Evolutionary conservation across 169 alveolate species (phyloP).

Genomic region (Plasmodium malariae): DNA sequence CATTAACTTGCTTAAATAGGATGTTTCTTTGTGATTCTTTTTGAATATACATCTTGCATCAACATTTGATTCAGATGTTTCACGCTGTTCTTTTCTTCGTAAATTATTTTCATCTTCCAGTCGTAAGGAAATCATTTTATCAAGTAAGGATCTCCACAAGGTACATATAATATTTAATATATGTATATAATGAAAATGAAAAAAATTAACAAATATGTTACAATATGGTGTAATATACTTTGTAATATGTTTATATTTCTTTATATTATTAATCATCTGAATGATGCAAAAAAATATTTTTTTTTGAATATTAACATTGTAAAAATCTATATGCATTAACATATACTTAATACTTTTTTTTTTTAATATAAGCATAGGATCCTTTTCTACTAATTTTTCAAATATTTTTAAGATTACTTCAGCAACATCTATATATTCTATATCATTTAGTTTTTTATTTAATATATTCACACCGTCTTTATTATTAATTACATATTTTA

Average conservation of each 20-base stretch:
- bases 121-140: conserved; percentile 57
- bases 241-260: conserved; percentile 62
- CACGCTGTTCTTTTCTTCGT: conserved; percentile 5
- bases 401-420: conserved; percentile 72
- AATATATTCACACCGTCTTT: conserved; percentile 56
- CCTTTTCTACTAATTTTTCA: conserved; percentile 74
- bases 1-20: conserved; percentile 60
- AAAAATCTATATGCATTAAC: conserved; percentile 78
- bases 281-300: conserved; percentile 76
- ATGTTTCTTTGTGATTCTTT: conserved; percentile 7
- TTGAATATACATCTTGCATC: neutral
- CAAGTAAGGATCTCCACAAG: conserved; percentile 75
- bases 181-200: conserved; percentile 70
- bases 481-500: conserved; percentile 57
- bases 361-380: conserved; percentile 76
- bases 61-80: neutral
- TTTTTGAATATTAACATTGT: conserved; percentile 72
- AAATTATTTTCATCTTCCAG: conserved; percentile 54
- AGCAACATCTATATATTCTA: conserved; percentile 77
- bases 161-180: conserved; percentile 76
- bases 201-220: conserved; percentile 52
- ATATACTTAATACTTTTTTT: conserved; percentile 74
- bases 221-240: conserved; percentile 75
- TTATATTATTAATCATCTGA: conserved; percentile 76
- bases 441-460: conserved; percentile 71